Evolutionary conservation across 164 flowering plant species (phyloP), one percentile per base, ranked within the genome.

Genomic region (Vitis amurensis): DNA sequence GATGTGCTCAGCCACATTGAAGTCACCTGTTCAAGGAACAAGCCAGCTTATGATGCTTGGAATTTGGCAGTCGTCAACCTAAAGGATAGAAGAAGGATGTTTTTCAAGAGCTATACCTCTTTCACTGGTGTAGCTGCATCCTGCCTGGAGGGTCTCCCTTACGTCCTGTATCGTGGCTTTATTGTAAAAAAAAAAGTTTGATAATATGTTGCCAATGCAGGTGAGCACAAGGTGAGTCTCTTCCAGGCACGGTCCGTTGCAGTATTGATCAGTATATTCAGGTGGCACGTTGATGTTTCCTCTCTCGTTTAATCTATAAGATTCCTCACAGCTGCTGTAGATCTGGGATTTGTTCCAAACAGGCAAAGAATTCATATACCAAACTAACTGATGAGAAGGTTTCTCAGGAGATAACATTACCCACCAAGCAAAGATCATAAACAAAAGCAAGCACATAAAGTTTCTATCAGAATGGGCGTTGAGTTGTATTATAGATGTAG

Each of bases 201-300:
- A 27, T 14, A 91, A 56, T 30, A 91, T 67, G 50, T 78, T 68
- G 0, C 81, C 82, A 12, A 94, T 63, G 80, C 98, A 94, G 74
- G 78, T 70, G 29, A 94, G 91, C 51, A 89, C 91, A 3, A 85
- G 80, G 61, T 87, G 62, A n/a, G 97, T 92, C 79, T 92, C 98
- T 0, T 48, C 37, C 19, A 87, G 69, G 81, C 98, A 94, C 13
- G 98, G 91, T 8, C 98, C 97, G 0, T 63, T 48, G 78, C 98
- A 92, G 81, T 73, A 94, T 31, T 76, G 63, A 49, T 92, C 89
- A 0, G 90, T 79, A 31, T 77, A 69, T 8, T 82, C 89, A 2
- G 31, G 71, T 50, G 94, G 85, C 19, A 94, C 89, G 27, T 90
- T 61, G 37, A 94, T 69, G 59, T 84, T 67, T 17, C 99, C 97